These are phyloP conservation scores for Plantago ovata DNA, from an alignment of 257 asterid genomes.

Conservation along the genomic window DNA sequence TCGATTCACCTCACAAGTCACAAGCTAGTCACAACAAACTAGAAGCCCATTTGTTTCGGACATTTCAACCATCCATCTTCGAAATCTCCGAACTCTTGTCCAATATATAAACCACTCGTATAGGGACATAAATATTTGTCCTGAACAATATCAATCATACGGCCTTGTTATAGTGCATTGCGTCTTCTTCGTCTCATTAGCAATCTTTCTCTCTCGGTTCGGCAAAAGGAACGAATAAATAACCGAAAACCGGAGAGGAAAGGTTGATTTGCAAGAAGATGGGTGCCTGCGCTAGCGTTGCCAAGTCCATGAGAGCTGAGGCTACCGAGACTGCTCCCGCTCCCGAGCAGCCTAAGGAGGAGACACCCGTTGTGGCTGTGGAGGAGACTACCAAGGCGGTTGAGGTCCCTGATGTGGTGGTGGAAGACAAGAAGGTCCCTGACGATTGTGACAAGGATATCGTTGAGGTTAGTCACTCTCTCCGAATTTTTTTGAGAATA, in stretches of 20 bases:
- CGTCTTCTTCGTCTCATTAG: neutral
- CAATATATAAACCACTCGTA: slow-evolving; percentile 8
- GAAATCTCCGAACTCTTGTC: slow-evolving; percentile 12
- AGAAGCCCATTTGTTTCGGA: too few relatives aligned
- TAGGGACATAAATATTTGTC: neutral
- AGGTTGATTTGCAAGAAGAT: slow-evolving; percentile 7
- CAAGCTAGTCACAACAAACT: too few relatives aligned
- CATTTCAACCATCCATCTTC: neutral
- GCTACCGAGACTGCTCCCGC: slow-evolving; percentile 22
- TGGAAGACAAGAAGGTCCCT: neutral
- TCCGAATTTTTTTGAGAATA: too few relatives aligned
- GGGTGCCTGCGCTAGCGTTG: slow-evolving; percentile 23
- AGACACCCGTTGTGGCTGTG: neutral
- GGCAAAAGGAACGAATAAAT: neutral
- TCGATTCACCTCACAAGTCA: too few relatives aligned
- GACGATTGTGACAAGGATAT: slow-evolving; percentile 4
- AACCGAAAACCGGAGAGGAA: slow-evolving; percentile 14
- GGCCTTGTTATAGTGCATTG: neutral
- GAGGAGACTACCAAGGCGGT: neutral
- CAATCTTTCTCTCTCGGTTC: slow-evolving; percentile 8
- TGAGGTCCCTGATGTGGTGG: neutral
- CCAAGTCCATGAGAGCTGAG: slow-evolving; percentile 24
- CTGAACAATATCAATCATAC: neutral
- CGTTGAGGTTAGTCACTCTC: slow-evolving; percentile 7
- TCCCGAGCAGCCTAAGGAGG: slow-evolving; percentile 35